Evolutionary conservation across 2,329 filamentous ascomycete genomes (phyloP).

Genomic region (Aspergillus fructus): DNA sequence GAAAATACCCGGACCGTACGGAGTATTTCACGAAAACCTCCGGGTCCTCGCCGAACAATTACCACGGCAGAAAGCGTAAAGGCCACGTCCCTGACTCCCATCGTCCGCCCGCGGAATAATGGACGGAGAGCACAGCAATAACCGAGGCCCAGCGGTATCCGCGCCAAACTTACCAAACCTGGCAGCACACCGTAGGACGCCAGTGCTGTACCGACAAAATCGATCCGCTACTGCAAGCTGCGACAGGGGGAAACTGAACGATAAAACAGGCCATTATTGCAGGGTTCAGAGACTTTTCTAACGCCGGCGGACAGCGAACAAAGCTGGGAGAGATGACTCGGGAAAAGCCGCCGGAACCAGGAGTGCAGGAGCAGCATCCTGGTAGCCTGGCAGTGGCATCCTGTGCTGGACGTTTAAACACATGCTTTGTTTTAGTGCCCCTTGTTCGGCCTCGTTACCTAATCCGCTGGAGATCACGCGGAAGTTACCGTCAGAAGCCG

Average conservation of each 20-base stretch:
- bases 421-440: not conserved
- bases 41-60: not conserved
- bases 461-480: not conserved
- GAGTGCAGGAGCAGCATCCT: slow-evolving; percentile 2
- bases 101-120: not conserved
- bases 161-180: not conserved
- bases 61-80: not conserved
- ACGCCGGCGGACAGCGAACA: not conserved
- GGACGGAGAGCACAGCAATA: not conserved
- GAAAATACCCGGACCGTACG: not conserved
- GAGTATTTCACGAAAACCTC: not conserved
- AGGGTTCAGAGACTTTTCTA: not conserved
- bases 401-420: not conserved
- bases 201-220: not conserved
- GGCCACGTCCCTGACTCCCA: not conserved
- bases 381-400: not conserved
- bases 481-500: not conserved
- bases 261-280: not conserved
- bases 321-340: not conserved
- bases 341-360: slow-evolving; percentile 5
- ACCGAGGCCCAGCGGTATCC: not conserved
- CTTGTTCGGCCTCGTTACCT: not conserved
- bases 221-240: not conserved
- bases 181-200: no score
- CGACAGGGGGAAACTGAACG: not conserved